Conservation (phyloP, 2,329 filamentous ascomycete species). For the Verticillium albo-atrum region DNA sequence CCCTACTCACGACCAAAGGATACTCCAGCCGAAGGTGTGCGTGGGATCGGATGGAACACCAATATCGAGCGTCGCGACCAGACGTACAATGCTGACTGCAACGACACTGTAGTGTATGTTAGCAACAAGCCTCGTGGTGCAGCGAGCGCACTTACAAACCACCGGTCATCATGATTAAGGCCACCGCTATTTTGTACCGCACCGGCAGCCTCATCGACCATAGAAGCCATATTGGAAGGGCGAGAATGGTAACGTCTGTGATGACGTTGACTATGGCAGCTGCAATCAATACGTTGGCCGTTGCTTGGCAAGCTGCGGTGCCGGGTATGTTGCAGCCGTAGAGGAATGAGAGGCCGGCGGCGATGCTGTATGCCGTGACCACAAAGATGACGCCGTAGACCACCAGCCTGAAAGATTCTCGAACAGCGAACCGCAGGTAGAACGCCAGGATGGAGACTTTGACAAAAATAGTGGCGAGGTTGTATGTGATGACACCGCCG, state of each 20-base stretch:
- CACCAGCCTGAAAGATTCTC: not conserved
- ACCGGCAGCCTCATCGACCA: no score
- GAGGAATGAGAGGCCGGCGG: constrained; percentile 3
- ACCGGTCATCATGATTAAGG: no score
- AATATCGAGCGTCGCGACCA: constrained; percentile 5
- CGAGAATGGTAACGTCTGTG: no score
- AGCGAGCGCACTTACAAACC: no score
- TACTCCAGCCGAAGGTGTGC: not conserved
- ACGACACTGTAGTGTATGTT: constrained; percentile 3
- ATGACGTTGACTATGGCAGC: no score
- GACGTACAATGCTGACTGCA: constrained; percentile 8
- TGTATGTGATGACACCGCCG: constrained; percentile 8
- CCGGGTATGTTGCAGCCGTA: constrained; percentile 7
- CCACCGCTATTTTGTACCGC: no score
- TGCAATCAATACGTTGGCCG: no score
- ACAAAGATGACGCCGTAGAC: constrained; percentile 10
- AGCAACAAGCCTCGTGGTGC: no score
- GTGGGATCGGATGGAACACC: not conserved
- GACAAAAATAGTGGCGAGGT: constrained; percentile 13
- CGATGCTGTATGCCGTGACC: constrained; percentile 5
- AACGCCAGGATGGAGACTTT: constrained; percentile 16
- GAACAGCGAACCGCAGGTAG: constrained; percentile 14
- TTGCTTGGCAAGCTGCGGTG: not conserved
- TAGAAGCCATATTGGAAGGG: no score
- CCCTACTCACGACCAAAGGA: not conserved